Percentiles rank a stretch among this genome's conserved stretches.
phyloP scores from a whole-genome alignment of 495 filamentous ascomycete genomes.

The Neurospora pannonica region DNA sequence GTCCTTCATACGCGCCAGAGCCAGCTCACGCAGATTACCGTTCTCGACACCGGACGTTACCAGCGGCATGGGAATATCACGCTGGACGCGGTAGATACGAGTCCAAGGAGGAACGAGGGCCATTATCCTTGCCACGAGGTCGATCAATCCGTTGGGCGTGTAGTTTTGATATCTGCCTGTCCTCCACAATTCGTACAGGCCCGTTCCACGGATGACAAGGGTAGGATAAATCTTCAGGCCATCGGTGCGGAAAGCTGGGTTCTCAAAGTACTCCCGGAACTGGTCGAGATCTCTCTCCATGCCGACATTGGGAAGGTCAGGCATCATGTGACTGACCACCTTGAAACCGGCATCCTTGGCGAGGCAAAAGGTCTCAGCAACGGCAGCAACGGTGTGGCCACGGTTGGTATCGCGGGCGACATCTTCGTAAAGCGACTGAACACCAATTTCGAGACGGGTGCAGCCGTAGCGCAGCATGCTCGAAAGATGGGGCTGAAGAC shows the following conservation, averaged over 20 bases:
- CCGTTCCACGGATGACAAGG: constrained; percentile 92
- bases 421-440: constrained; percentile 95
- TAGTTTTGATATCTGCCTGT: constrained; percentile 98
- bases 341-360: constrained; percentile 98
- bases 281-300: constrained; percentile 97
- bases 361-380: constrained; percentile 88
- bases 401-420: constrained; percentile 97
- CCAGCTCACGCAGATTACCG: constrained; percentile 88
- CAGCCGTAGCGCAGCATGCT: constrained; percentile 96
- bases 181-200: constrained; percentile 93
- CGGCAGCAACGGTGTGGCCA: constrained; percentile 89
- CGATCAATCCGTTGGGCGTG: constrained; percentile 90
- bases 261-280: constrained; percentile 96
- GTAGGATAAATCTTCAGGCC: constrained; percentile 98
- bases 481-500: constrained; percentile 79
- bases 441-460: constrained; percentile 87
- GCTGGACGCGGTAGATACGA: constrained; percentile 94
- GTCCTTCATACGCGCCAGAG: constrained; percentile 92
- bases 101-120: constrained; percentile 96
- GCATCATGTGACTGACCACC: constrained; percentile 99
- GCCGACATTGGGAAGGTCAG: constrained; percentile 92
- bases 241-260: constrained; percentile 93
- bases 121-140: constrained; percentile 88
- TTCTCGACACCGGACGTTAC: constrained; percentile 97
- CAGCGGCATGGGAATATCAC: constrained; percentile 97